A percentile compares a stretch with the other conserved stretches of the same genome.
phyloP scores from a whole-genome alignment of 306 rosid genomes.

The Medicago lupulina region DNA sequence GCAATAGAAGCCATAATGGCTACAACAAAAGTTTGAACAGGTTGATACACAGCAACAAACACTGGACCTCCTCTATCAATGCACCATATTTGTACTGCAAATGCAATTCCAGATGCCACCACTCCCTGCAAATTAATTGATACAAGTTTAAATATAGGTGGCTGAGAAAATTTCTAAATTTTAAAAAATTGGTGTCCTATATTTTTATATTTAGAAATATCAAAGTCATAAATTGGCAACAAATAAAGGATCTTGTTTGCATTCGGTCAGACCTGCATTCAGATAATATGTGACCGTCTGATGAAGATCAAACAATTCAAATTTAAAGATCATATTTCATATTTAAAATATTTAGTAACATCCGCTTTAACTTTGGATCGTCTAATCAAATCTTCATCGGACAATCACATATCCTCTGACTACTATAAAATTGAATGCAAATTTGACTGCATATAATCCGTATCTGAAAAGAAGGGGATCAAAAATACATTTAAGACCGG shows the following conservation, averaged over 20 bases:
- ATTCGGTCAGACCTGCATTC: too few species aligned
- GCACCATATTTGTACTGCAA: constrained; percentile 99
- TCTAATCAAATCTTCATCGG: not conserved
- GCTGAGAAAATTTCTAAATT: not conserved
- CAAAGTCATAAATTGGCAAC: not conserved
- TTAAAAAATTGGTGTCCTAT: too few species aligned
- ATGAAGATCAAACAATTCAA: too few species aligned
- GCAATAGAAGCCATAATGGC: constrained; percentile 95
- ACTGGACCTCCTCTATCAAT: constrained; percentile 99
- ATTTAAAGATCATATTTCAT: too few species aligned
- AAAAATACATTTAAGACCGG: not conserved
- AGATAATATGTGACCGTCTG: too few species aligned
- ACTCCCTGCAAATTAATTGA: constrained; percentile 67
- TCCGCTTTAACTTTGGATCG: too few species aligned
- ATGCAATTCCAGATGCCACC: constrained; percentile 97
- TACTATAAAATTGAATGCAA: not conserved
- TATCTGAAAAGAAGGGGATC: not conserved
- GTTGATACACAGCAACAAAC: constrained; percentile 97
- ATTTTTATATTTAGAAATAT: too few species aligned
- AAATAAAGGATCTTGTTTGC: not conserved
- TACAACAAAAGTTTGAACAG: constrained; percentile 98
- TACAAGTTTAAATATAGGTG: not conserved
- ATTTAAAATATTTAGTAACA: too few species aligned
- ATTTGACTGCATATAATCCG: too few species aligned
- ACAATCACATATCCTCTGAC: not conserved